Conservation (phyloP, 495 filamentous ascomycete species). For the Tuber umbilicatum region DNA sequence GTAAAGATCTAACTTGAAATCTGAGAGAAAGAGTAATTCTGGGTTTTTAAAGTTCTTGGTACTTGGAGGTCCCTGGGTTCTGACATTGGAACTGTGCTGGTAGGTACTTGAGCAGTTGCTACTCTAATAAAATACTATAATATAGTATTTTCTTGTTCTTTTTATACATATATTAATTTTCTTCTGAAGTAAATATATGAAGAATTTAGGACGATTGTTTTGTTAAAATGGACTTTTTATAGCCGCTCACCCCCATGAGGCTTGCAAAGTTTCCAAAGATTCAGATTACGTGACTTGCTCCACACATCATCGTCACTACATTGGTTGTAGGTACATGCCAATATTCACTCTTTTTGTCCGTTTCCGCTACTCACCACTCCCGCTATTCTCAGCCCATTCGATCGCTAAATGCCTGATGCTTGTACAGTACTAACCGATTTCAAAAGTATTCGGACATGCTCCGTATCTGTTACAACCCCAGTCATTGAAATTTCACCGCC, state of each 20-base stretch:
- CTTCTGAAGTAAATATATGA: not conserved
- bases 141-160: not conserved
- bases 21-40: not conserved
- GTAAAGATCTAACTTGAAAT: not conserved
- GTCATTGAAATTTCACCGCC: too few relatives aligned
- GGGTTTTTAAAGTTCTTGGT: not conserved
- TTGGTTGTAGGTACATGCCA: too few relatives aligned
- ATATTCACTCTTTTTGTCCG: not conserved
- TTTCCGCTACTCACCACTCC: too few relatives aligned
- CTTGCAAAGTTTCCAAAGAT: not conserved
- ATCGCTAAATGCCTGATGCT: too few relatives aligned
- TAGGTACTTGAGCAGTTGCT: not conserved
- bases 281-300: too few relatives aligned
- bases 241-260: not conserved
- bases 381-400: too few relatives aligned
- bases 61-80: not conserved
- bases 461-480: too few relatives aligned
- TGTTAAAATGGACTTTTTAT: not conserved
- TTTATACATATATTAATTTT: not conserved
- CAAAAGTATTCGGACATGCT: too few relatives aligned
- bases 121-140: not conserved
- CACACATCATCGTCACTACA: too few relatives aligned
- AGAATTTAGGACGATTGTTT: not conserved
- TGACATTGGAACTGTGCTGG: not conserved
- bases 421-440: too few relatives aligned